phyloP scores from a whole-genome alignment of 768 basidiomycete genomes.

The Albatrellus ellisii region DNA sequence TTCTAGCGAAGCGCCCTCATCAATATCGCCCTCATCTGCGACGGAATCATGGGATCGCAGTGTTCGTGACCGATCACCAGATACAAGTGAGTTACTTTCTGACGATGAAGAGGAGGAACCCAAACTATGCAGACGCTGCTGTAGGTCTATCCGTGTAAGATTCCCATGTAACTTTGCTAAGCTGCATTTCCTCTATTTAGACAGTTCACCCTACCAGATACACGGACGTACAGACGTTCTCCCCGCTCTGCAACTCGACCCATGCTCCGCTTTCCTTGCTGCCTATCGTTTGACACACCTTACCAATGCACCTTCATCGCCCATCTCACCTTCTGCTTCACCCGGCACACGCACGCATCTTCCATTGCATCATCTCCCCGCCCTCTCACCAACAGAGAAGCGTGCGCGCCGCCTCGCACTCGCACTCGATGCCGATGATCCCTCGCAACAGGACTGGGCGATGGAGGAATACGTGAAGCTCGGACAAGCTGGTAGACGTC shows the following conservation, averaged over 20 bases:
- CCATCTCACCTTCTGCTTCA: conserved; percentile 1
- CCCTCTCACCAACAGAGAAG: conserved; percentile 4
- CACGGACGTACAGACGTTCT: conserved; percentile 14
- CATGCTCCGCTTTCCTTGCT: conserved; percentile 12
- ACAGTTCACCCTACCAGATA: conserved; percentile 7
- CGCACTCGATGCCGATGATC: conserved; percentile 12
- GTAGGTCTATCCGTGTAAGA: neutral
- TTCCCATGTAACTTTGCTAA: neutral
- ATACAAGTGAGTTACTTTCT: neutral
- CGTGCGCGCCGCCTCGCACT: conserved; percentile 12
- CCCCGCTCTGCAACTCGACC: conserved; percentile 13
- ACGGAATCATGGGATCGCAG: conserved; percentile 4
- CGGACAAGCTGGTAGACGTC: conserved; percentile 5
- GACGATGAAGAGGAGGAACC: conserved; percentile 4
- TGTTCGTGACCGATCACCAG: neutral
- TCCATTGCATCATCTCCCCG: conserved; percentile 10
- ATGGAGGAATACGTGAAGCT: conserved; percentile 14
- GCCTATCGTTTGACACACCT: conserved; percentile 12
- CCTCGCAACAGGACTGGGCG: conserved; percentile 12
- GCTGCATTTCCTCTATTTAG: neutral
- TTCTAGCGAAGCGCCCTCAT: conserved; percentile 10
- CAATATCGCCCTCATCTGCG: conserved; percentile 6
- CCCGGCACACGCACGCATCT: conserved; percentile 1
- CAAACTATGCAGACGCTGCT: conserved; percentile 2
- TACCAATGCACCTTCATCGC: conserved; percentile 7